Evolutionary conservation across 2,329 filamentous ascomycete genomes (phyloP).

Genomic region (Neobulgaria alba): DNA sequence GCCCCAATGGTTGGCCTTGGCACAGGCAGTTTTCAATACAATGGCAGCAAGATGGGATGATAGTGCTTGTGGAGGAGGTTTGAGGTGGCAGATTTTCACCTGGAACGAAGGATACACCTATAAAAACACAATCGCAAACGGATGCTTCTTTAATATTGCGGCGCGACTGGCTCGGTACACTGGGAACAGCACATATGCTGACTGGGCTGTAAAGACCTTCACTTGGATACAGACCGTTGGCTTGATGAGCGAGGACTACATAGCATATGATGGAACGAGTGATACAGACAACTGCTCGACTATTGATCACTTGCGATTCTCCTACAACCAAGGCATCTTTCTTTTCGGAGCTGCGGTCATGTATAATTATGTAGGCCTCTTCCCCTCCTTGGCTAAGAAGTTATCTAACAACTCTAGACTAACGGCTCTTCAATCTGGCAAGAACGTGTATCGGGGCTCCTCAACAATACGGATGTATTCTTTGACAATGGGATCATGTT

Average conservation of each 20-base stretch:
- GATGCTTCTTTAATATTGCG: slow-evolving; percentile 51
- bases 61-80: slow-evolving; percentile 59
- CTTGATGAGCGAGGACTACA: slow-evolving; percentile 46
- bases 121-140: slow-evolving; percentile 58
- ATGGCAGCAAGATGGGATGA: slow-evolving; percentile 66
- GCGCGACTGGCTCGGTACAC: slow-evolving; percentile 68
- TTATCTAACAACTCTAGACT: slow-evolving; percentile 15
- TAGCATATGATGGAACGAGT: slow-evolving; percentile 52
- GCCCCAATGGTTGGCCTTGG: slow-evolving; percentile 62
- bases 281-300: slow-evolving; percentile 45
- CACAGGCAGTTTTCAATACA: slow-evolving; percentile 63
- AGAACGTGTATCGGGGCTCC: slow-evolving; percentile 45
- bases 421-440: slow-evolving; percentile 39
- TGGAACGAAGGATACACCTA: slow-evolving; percentile 76
- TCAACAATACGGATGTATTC: slow-evolving; percentile 44
- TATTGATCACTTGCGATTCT: slow-evolving; percentile 54
- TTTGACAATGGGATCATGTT: slow-evolving; percentile 43
- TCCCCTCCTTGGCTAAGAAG: neutral
- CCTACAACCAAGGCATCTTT: slow-evolving; percentile 59
- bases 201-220: slow-evolving; percentile 69
- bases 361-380: slow-evolving; percentile 37
- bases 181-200: slow-evolving; percentile 63
- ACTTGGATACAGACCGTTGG: slow-evolving; percentile 53
- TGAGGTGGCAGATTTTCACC: slow-evolving; percentile 77
- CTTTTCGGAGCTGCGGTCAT: slow-evolving; percentile 46